Conservation (phyloP, 768 basidiomycete genomes). For the Kwoniella dendrophila region DNA sequence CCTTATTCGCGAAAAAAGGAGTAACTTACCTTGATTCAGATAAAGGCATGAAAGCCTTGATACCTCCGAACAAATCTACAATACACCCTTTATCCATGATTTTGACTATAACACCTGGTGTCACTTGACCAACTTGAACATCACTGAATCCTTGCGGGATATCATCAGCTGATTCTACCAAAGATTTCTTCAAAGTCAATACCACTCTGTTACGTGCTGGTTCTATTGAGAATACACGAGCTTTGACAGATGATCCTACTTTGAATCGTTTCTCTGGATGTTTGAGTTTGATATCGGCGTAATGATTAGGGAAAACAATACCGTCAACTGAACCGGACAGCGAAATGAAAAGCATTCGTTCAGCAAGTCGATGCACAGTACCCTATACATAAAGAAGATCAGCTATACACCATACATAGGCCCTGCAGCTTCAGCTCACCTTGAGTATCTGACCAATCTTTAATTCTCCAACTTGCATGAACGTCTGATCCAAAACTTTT, state of each 20-base stretch:
- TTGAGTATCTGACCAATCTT: slow-evolving; percentile 83
- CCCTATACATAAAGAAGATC: slow-evolving; percentile 46
- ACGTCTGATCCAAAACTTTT: slow-evolving; percentile 80
- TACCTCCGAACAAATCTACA: slow-evolving; percentile 86
- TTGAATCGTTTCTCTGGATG: slow-evolving; percentile 92
- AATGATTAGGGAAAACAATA: slow-evolving; percentile 91
- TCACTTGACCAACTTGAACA: slow-evolving; percentile 68
- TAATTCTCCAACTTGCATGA: slow-evolving; percentile 78
- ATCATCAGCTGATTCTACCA: slow-evolving; percentile 77
- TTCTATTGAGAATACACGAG: slow-evolving; percentile 81
- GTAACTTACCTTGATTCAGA: slow-evolving; percentile 73
- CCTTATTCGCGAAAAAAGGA: background rate
- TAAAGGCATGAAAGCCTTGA: slow-evolving; percentile 77
- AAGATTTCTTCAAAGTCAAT: slow-evolving; percentile 86
- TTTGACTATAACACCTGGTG: slow-evolving; percentile 81
- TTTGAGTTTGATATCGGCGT: slow-evolving; percentile 90
- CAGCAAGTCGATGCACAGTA: slow-evolving; percentile 80
- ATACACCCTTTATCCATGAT: slow-evolving; percentile 76
- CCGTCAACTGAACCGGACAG: slow-evolving; percentile 86
- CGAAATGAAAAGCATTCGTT: slow-evolving; percentile 78
- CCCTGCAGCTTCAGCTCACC: slow-evolving; percentile 57
- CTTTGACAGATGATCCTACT: slow-evolving; percentile 76
- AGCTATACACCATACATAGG: background rate
- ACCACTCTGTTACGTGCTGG: slow-evolving; percentile 75
- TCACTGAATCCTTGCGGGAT: slow-evolving; percentile 69